phyloP scores from a whole-genome alignment of 768 basidiomycete species.

The Cytidiella melzeri region DNA sequence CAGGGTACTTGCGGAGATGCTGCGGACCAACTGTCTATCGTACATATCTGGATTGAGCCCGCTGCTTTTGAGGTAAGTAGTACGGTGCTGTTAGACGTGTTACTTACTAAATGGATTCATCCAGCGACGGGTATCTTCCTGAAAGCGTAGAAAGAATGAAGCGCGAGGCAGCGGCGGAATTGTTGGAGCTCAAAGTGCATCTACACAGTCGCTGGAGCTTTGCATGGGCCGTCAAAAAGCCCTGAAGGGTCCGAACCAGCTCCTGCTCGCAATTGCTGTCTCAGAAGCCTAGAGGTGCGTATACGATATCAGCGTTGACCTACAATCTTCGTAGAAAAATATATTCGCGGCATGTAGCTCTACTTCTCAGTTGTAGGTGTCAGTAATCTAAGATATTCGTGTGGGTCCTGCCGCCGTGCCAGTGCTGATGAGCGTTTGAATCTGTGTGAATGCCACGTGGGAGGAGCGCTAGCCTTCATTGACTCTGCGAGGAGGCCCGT shows the following conservation, averaged over 20 bases:
- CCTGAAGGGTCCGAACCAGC: too few species aligned
- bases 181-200: conserved; percentile 21
- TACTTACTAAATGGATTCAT: not conserved
- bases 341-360: too few species aligned
- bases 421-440: too few species aligned
- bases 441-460: too few species aligned
- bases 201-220: conserved; percentile 27
- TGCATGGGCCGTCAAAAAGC: conserved; percentile 28
- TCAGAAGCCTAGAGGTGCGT: too few species aligned
- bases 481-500: not conserved
- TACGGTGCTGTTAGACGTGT: not conserved
- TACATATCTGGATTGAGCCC: conserved; percentile 25
- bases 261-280: too few species aligned
- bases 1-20: conserved; percentile 24
- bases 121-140: conserved; percentile 26
- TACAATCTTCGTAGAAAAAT: not conserved
- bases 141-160: conserved; percentile 24
- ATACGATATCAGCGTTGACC: too few species aligned
- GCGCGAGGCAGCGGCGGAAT: conserved; percentile 22
- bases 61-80: conserved; percentile 21
- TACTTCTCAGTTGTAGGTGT: too few species aligned
- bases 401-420: too few species aligned
- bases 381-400: too few species aligned
- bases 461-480: not conserved
- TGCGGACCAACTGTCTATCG: conserved; percentile 22